Evolutionary conservation across 225 moss, liverwort and hornwort species (phyloP).

Genomic region (Bryoerythrophyllum caledonicum): DNA sequence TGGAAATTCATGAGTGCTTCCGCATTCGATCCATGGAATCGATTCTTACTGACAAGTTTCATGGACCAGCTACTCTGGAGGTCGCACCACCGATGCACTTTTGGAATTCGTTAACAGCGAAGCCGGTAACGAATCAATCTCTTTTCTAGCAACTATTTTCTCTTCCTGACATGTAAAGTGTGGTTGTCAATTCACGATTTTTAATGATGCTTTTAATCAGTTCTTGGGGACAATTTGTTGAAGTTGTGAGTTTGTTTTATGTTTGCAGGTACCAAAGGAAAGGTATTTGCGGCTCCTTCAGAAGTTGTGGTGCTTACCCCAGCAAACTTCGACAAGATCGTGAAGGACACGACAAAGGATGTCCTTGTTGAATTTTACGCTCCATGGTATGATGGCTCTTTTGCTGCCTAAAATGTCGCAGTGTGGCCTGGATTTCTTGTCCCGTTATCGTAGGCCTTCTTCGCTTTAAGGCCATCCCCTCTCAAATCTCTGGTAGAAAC

Average conservation of each 20-base stretch:
- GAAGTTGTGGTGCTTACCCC: slow-evolving; percentile 88
- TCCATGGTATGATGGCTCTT: slow-evolving; percentile 65
- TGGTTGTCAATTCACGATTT: background rate
- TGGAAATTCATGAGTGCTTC: background rate
- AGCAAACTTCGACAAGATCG: slow-evolving; percentile 82
- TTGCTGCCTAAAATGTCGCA: background rate
- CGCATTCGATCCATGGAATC: background rate
- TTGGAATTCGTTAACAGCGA: slow-evolving; percentile 84
- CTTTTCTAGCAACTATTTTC: background rate
- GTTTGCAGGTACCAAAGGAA: slow-evolving; percentile 74
- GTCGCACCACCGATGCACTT: slow-evolving; percentile 81
- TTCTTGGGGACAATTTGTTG: background rate
- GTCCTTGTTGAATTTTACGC: slow-evolving; percentile 98
- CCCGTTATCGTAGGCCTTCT: background rate
- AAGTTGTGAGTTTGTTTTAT: slow-evolving; percentile 5
- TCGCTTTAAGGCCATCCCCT: background rate
- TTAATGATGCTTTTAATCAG: background rate
- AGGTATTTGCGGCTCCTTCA: slow-evolving; percentile 57
- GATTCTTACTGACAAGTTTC: slow-evolving; percentile 17
- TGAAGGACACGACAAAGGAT: slow-evolving; percentile 78
- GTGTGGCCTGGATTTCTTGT: background rate
- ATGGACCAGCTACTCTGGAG: slow-evolving; percentile 81
- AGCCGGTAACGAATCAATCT: slow-evolving; percentile 55
- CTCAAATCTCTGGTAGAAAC: slow-evolving; percentile 5
- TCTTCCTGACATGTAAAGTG: background rate